Evolutionary conservation across 2,329 filamentous ascomycete genomes (phyloP).

Genomic region (Aspergillus vadensis): DNA sequence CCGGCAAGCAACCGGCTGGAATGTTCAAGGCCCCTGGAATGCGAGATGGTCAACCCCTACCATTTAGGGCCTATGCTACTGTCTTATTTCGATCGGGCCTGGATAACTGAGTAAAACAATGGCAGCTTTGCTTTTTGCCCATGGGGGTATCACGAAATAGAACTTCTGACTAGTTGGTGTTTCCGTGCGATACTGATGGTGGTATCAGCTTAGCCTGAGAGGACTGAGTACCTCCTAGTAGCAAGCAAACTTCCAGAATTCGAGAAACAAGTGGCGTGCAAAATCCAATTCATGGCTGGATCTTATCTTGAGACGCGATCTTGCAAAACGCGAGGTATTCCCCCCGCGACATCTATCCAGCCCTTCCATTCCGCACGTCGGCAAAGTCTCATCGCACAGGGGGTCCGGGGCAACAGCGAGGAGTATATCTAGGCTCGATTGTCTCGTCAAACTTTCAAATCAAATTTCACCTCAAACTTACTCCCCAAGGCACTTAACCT

Average conservation of each 20-base stretch:
- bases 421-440: slow-evolving; percentile 14
- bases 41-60: not conserved
- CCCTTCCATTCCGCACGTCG: slow-evolving; percentile 17
- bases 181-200: not conserved
- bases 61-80: not conserved
- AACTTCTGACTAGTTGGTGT: not conserved
- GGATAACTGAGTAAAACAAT: not conserved
- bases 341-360: slow-evolving; percentile 3
- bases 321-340: slow-evolving; percentile 1
- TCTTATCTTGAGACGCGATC: not conserved
- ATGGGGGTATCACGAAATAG: not conserved
- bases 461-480: not conserved
- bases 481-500: not conserved
- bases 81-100: not conserved
- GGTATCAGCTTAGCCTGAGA: not conserved
- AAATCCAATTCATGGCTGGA: not conserved
- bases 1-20: not conserved
- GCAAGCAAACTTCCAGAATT: not conserved
- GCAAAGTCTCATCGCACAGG: slow-evolving; percentile 6
- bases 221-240: not conserved
- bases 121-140: not conserved
- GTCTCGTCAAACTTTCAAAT: not conserved
- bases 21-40: slow-evolving; percentile 4
- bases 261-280: not conserved
- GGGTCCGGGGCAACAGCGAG: not conserved